Conservation (phyloP, 257 asterid genomes). For the Jasminum sambac region DNA sequence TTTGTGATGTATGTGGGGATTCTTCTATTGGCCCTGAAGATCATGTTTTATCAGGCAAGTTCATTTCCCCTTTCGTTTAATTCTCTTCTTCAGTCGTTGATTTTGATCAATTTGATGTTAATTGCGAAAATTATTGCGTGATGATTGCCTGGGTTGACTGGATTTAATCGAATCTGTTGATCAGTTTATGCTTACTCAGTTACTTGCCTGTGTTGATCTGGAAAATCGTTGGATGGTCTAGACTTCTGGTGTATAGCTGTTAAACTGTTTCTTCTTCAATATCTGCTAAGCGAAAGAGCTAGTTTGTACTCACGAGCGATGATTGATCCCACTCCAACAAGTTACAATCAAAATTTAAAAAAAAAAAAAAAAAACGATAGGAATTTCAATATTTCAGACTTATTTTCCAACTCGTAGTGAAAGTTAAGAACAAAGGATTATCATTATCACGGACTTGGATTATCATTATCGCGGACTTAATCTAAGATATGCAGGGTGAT, state of each 20-base stretch:
- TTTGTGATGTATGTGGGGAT: slow-evolving; percentile 93
- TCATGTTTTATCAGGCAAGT: slow-evolving; percentile 60
- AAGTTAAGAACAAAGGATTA: no score
- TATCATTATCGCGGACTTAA: no score
- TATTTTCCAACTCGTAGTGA: no score
- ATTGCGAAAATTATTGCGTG: neutral
- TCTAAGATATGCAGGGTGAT: no score
- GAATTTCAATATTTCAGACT: no score
- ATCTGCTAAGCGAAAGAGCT: neutral
- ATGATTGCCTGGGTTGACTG: neutral
- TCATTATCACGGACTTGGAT: no score
- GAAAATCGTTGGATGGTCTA: slow-evolving; percentile 3
- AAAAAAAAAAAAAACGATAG: no score
- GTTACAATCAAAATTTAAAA: no score
- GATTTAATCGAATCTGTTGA: neutral
- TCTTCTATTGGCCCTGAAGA: slow-evolving; percentile 90
- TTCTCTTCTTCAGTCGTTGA: neutral
- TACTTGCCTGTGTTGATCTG: neutral
- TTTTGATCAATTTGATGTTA: neutral
- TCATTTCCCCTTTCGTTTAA: neutral
- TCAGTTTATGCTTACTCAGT: neutral
- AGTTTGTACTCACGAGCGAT: neutral
- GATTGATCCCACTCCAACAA: neutral
- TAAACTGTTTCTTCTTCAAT: neutral
- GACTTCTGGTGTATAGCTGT: neutral